Percentiles rank a stretch among this genome's conserved stretches.
Evolutionary conservation across 2,329 filamentous ascomycete genomes (phyloP).

Genomic region (Phaeosphaeriaceae sp.): DNA sequence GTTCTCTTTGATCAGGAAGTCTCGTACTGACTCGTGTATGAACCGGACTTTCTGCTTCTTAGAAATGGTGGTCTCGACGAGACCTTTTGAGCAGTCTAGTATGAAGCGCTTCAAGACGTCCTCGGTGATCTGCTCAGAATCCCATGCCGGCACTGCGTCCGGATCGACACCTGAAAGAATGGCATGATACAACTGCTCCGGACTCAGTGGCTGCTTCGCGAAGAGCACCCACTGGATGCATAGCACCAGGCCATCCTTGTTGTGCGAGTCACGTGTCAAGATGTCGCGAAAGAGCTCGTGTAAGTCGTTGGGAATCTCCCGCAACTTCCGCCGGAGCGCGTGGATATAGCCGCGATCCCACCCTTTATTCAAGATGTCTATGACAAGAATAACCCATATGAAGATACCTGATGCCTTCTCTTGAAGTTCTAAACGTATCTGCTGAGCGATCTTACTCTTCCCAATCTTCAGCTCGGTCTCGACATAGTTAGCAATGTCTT

Average conservation of each 20-base stretch:
- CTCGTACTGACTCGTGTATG: conserved; percentile 20
- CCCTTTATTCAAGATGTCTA: too few species aligned
- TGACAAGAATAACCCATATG: too few species aligned
- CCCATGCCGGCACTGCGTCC: conserved; percentile 10
- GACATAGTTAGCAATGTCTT: too few species aligned
- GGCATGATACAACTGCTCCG: conserved; percentile 20
- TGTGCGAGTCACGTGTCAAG: conserved; percentile 49
- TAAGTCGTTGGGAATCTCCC: conserved; percentile 33
- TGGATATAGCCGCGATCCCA: too few species aligned
- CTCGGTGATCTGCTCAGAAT: conserved; percentile 19
- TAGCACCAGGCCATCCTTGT: conserved; percentile 6
- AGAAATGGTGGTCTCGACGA: conserved; percentile 21
- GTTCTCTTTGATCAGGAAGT: conserved; percentile 46
- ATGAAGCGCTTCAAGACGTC: conserved; percentile 22
- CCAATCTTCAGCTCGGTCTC: too few species aligned
- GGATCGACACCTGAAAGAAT: conserved; percentile 15
- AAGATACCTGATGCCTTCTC: too few species aligned
- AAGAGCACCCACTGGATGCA: conserved; percentile 19
- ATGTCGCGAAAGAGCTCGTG: conserved; percentile 57
- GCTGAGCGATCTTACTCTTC: too few species aligned
- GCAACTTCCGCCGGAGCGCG: too few species aligned
- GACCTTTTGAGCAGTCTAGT: conserved; percentile 32
- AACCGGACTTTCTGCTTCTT: conserved; percentile 35
- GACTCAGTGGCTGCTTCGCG: conserved; percentile 5
- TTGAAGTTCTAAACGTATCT: too few species aligned